Evolutionary conservation across 2,329 filamentous ascomycete species (phyloP).

Genomic region (Drechslera avenae): DNA sequence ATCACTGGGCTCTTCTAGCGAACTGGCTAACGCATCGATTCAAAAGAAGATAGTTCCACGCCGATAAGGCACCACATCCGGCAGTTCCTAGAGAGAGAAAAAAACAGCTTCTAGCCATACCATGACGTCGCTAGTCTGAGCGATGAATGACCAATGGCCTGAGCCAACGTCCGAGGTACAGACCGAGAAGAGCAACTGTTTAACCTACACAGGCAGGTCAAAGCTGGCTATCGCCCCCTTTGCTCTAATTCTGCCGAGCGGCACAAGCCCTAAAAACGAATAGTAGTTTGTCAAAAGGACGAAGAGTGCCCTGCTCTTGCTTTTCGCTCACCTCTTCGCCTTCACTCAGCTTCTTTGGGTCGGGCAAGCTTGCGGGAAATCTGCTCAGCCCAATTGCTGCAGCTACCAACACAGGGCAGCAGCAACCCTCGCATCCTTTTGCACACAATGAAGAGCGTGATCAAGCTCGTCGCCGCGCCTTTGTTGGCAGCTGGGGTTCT

Average conservation of each 20-base stretch:
- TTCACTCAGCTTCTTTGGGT: background rate
- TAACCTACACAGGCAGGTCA: conserved; percentile 13
- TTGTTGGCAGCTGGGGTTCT: conserved; percentile 26
- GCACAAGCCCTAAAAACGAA: conserved; percentile 4
- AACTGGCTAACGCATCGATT: no score
- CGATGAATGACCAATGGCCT: background rate
- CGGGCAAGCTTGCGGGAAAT: no score
- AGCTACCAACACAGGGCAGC: background rate
- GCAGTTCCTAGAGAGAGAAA: no score
- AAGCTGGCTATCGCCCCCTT: conserved; percentile 2
- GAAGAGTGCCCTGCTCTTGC: background rate
- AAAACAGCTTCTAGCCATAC: background rate
- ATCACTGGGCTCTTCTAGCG: no score
- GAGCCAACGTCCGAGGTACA: conserved; percentile 5
- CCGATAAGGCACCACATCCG: no score
- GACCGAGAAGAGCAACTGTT: conserved; percentile 4
- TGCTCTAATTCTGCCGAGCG: background rate
- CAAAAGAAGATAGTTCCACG: no score
- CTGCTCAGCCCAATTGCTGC: background rate
- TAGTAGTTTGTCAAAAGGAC: background rate
- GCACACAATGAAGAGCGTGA: conserved; percentile 15
- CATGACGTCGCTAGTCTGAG: conserved; percentile 13
- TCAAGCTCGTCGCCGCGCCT: conserved; percentile 17
- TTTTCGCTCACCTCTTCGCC: background rate
- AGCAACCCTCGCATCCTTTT: background rate